Evolutionary conservation across 768 basidiomycete species (phyloP), one percentile per base, ranked within the genome.

Genomic region (Russula foetens): DNA sequence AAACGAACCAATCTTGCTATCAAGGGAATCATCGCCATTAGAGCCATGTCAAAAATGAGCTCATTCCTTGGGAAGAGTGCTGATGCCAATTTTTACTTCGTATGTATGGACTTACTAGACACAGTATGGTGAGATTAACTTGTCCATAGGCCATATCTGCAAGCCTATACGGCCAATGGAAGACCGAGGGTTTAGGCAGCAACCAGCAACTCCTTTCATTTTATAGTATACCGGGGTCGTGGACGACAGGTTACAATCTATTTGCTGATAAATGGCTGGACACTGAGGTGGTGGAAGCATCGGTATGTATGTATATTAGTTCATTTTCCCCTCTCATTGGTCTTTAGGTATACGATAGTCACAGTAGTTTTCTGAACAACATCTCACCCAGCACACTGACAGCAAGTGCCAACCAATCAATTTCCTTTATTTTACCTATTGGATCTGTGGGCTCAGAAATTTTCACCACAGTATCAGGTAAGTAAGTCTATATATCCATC

Each of bases 1-100:
- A 85, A 67, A 86, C 85, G 15, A 86, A 86, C 67, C n/a, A n/a
- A n/a, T n/a, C n/a, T n/a, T n/a, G n/a, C n/a, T n/a, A 81, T 86
- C 71, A 88, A 88, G 67, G 86, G 85, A 31, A 84, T 86, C 59
- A 71, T 85, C 50, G 85, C 83, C 7, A 84, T 87, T 67, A 72
- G 79, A 62, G 82, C 81, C 7, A 85, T 87, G 83, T 75, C 80
- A 2, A 73, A 81, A 60, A 83, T 88, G 43, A 75, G 77, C 3
- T 64, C 69, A 2, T 53, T 67, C 5, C 41, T 71, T 11, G 66
- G 68, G 0, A 24, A 70, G 7, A 26, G 33, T 0, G 53, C 29
- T 0, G 67, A 71, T 17, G 66, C 62, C 0, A 28, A 55, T 11
- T 58, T 69, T 47, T 75, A 70, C 56, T 46, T 52, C 7, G 73